phyloP scores from a whole-genome alignment of 2,329 filamentous ascomycete genomes.

The Fusarium sororula region DNA sequence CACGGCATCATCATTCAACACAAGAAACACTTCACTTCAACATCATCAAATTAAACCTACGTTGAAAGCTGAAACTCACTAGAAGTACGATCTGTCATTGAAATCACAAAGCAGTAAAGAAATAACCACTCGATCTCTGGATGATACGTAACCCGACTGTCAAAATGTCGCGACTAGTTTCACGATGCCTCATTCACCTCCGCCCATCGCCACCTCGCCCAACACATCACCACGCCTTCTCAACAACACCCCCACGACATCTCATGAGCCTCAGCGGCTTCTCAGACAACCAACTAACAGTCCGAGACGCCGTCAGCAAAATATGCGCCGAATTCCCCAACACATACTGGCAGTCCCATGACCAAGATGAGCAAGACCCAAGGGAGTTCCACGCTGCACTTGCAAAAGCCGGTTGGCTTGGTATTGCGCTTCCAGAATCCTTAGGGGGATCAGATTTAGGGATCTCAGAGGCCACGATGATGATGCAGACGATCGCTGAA shows the following conservation, averaged over 20 bases:
- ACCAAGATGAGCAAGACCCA: constrained; percentile 76
- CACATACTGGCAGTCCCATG: constrained; percentile 79
- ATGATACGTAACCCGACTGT: not conserved
- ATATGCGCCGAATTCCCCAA: constrained; percentile 77
- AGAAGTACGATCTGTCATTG: not conserved
- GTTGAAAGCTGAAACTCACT: no score
- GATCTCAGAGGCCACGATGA: constrained; percentile 85
- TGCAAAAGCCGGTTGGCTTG: constrained; percentile 81
- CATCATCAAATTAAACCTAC: no score
- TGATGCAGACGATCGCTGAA: constrained; percentile 85
- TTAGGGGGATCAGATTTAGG: constrained; percentile 79
- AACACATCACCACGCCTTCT: constrained; percentile 42
- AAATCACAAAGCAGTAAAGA: not conserved
- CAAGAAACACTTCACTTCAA: rapidly evolving
- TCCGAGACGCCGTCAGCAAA: constrained; percentile 74
- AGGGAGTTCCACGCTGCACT: constrained; percentile 79
- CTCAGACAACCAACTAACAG: constrained; percentile 75
- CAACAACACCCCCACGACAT: constrained; percentile 44
- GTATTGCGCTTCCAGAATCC: constrained; percentile 79
- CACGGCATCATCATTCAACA: not conserved
- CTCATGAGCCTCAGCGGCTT: constrained; percentile 80
- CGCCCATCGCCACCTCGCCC: not conserved
- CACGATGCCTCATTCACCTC: constrained; percentile 9
- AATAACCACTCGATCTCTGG: no score
- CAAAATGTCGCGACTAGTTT: constrained; percentile 22